Conservation (phyloP, 495 filamentous ascomycete genomes). For the Xylaria telfairii region DNA sequence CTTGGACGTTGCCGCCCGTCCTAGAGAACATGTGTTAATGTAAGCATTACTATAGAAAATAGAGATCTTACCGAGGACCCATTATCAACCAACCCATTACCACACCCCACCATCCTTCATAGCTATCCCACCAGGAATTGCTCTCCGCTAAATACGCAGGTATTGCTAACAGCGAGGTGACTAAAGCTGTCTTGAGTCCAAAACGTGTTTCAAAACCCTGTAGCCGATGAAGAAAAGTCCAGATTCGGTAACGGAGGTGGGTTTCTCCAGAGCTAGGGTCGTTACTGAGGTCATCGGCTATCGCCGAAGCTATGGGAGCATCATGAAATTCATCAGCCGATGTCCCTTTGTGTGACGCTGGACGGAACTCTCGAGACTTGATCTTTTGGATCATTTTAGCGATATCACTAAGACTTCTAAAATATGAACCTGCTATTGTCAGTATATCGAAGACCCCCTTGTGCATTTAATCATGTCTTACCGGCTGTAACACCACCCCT, state of each 20-base stretch:
- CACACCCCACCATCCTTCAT: conserved; percentile 64
- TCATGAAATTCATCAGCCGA: conserved; percentile 32
- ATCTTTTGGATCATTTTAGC: conserved; percentile 41
- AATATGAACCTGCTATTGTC: conserved; percentile 50
- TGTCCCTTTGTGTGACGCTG: conserved; percentile 35
- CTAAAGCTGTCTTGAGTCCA: conserved; percentile 60
- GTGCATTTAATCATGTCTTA: conserved; percentile 27
- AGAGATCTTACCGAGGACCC: conserved; percentile 48
- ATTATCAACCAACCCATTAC: conserved; percentile 65
- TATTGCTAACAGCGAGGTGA: conserved; percentile 56
- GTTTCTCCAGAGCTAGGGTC: conserved; percentile 35
- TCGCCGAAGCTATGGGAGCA: conserved; percentile 30
- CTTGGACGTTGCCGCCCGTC: conserved; percentile 63
- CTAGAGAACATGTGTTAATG: conserved; percentile 31
- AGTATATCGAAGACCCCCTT: conserved; percentile 26
- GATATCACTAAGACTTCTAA: conserved; percentile 54
- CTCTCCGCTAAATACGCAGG: conserved; percentile 57
- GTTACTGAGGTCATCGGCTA: conserved; percentile 33
- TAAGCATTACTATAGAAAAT: background rate
- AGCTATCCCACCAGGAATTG: conserved; percentile 57
- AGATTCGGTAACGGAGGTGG: conserved; percentile 50
- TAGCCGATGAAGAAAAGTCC: conserved; percentile 57
- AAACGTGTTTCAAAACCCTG: conserved; percentile 65
- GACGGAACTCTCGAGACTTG: conserved; percentile 35
- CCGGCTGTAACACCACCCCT: conserved; percentile 58